Evolutionary conservation across 2,329 filamentous ascomycete species (phyloP).

Genomic region (Leptodontidium sp.): DNA sequence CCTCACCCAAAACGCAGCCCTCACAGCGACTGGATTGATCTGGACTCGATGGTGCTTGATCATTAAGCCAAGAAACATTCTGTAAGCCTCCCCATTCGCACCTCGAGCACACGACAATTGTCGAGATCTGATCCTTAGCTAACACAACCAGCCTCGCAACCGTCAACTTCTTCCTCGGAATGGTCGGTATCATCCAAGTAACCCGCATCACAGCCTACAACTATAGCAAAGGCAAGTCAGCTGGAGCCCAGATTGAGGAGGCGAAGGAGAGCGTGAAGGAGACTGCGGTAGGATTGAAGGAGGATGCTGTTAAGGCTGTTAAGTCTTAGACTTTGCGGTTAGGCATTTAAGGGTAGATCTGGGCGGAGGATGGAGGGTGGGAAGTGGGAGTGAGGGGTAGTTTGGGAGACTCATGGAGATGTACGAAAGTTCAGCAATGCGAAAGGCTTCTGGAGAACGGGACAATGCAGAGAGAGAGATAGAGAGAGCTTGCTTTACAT

Average conservation of each 20-base stretch:
- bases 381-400: neutral
- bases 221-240: constrained; percentile 62
- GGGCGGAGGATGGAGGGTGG: neutral
- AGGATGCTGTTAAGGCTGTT: constrained; percentile 48
- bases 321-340: constrained; percentile 44
- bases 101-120: neutral
- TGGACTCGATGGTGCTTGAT: constrained; percentile 99
- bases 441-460: neutral
- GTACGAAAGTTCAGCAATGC: constrained; percentile 15
- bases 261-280: constrained; percentile 39
- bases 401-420: neutral
- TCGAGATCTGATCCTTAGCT: neutral
- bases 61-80: constrained; percentile 91
- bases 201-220: constrained; percentile 76
- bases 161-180: constrained; percentile 97
- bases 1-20: constrained; percentile 87
- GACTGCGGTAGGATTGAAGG: constrained; percentile 42
- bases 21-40: constrained; percentile 91
- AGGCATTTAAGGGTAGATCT: too few relatives aligned
- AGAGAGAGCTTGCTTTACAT: neutral
- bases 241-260: constrained; percentile 44
- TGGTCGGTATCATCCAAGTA: constrained; percentile 85
- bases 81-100: constrained; percentile 62
- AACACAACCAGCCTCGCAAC: constrained; percentile 73
- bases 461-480: neutral